Base-by-base conservation (phyloP, 148 eudicot species). In the Oxyria digyna region DNA sequence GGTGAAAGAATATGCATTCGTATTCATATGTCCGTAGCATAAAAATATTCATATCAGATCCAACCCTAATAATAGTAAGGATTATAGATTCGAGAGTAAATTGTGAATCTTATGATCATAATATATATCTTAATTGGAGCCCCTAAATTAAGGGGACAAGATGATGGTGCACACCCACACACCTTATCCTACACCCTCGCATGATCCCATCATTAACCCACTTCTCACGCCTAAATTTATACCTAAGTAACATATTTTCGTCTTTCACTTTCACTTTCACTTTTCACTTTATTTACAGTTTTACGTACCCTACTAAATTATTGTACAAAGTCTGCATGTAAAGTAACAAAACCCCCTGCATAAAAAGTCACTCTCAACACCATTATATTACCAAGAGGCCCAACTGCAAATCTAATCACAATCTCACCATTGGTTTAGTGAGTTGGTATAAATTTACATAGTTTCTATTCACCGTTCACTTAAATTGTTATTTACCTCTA, bases 151-250 rank as follows among this genome's bases (percentile, higher is more conserved):
- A 57, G 64, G 64, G 37, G 64, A 59, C 65, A 59, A 29, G 37
- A 59, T 59, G 18, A 59, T 29, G 4, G 3, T 24, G 62, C 65
- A 18, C 35, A 29, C 65, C 65, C 18, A 27, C 65, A 29, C 37
- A 4, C 31, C 37, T 59, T 59, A 59, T 29, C 65, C 37, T 59
- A 59, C 65, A 31, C 65, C 65, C 65, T 57, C 33, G 24, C 71
- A 17, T 54, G 62, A n/a, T 65, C 46, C 72, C 77, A 78, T 78
- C 77, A 78, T 78, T 78, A 67, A 48, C 72, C 21, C 74, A 38
- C 68, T 67, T 67, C 81, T 64, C 74, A 70, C 81, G 72, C 62
- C 42, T 67, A 31, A 9, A 2, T 42, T 35, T 13, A 40, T 13
- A 14, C n/a, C n/a, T n/a, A n/a, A n/a, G n/a, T n/a, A n/a, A n/a